Conservation (phyloP, 2,329 filamentous ascomycete species). For the Didymosphaeria variabile region DNA sequence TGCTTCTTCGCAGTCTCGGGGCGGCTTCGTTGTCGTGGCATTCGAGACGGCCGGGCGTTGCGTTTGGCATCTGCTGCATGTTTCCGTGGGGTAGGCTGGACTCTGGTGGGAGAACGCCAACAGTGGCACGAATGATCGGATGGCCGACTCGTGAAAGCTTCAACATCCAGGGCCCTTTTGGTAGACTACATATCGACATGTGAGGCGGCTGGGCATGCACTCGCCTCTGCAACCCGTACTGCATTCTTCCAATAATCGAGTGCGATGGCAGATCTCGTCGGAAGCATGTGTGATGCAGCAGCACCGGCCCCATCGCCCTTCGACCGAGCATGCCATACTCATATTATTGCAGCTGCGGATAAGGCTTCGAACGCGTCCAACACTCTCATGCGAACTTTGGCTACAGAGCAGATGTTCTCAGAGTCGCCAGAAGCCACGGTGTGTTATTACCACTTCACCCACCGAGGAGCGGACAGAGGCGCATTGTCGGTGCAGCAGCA, state of each 20-base stretch:
- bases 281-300: neutral
- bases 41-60: neutral
- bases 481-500: slow-evolving; percentile 7
- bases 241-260: too few relatives aligned
- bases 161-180: too few relatives aligned
- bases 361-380: neutral
- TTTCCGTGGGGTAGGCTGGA: neutral
- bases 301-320: neutral
- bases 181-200: too few relatives aligned
- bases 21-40: neutral
- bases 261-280: too few relatives aligned
- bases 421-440: neutral
- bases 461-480: slow-evolving; percentile 16
- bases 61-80: neutral
- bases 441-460: neutral
- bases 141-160: too few relatives aligned
- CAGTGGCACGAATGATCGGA: neutral
- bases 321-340: too few relatives aligned
- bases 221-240: too few relatives aligned
- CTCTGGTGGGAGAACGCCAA: neutral
- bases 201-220: too few relatives aligned
- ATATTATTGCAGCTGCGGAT: neutral
- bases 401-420: neutral
- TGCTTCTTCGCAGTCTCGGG: neutral
- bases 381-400: neutral